Base-by-base conservation (phyloP, 441 rosid species). In the Syzygium malaccense region DNA sequence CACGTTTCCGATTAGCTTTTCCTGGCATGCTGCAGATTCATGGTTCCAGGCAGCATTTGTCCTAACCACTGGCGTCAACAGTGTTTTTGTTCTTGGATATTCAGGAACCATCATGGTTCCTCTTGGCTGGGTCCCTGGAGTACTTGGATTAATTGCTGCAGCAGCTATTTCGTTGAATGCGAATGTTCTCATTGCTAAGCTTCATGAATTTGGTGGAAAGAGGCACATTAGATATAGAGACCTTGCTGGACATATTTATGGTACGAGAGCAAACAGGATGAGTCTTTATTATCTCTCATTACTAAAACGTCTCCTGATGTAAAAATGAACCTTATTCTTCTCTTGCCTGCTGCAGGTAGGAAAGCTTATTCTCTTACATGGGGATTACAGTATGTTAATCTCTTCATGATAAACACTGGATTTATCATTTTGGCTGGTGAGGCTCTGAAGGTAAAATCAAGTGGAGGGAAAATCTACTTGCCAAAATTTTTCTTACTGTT, bases 191-290 rank as follows among this genome's bases (percentile, higher is more conserved):
- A 86, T 96, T 37, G 99, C 99, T 55, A 93, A 97, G 90, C 96
- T 98, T 86, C 99, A 98, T 89, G 98, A 97, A 91, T 92, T 92
- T 90, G 99, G 96, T 48, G 99, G 98, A 88, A 97, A 85, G 92
- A 94, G 99, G 93, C 99, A 96, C 90, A 98, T 98, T 91, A 92
- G 99, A 87, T 97, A 98, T 88, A 93, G 99, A 92, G 99, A 98
- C 91, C 98, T 98, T 10, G 98, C 98, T 13, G 98, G 97, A 58
- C 93, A 89, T 91, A 88, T 98, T 54, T 98, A 98, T 66, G 98
- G 99, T 97, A 92, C 25, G 92, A 62, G 53, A 66, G 62, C 79
- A 45, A 33, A 19, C 2, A 33, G 25, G 19, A 86, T 8, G 25
- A 85, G 17, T 4, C 32, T 10, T 55, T 55, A 33, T 71, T 2